These are phyloP conservation scores for Schwanniomyces pseudopolymorphus DNA, from an alignment of 805 yeast genomes.

Conservation along the genomic window DNA sequence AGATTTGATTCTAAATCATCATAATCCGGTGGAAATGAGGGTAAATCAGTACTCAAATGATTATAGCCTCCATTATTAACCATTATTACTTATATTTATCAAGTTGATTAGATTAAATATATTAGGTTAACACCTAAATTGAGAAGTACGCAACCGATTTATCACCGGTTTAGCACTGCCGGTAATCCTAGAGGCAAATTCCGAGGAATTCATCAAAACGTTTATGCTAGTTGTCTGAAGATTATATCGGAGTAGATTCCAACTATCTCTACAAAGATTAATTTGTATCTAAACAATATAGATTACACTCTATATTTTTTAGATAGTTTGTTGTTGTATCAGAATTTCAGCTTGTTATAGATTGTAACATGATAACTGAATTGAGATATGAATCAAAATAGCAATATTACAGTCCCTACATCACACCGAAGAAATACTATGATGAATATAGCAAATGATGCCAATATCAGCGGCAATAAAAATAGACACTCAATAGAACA, in stretches of 20 bases:
- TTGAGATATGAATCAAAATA: background rate
- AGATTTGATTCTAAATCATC: constrained; percentile 8
- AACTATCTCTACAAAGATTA: background rate
- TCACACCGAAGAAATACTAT: background rate
- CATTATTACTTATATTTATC: too few relatives aligned
- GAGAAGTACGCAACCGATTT: background rate
- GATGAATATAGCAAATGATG: background rate
- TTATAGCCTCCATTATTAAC: constrained; percentile 1
- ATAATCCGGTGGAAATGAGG: constrained; percentile 14
- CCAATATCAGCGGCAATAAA: background rate
- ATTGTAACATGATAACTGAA: background rate
- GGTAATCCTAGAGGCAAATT: background rate
- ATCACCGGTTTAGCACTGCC: background rate
- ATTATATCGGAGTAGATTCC: background rate
- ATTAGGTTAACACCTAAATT: background rate
- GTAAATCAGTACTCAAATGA: constrained; percentile 6
- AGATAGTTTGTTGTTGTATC: background rate
- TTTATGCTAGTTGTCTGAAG: background rate
- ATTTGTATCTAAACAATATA: background rate
- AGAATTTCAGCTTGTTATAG: background rate
- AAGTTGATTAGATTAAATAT: too few relatives aligned
- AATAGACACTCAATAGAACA: background rate
- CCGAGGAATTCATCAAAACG: background rate
- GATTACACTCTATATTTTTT: background rate
- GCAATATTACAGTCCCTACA: background rate